Evolutionary conservation across 495 filamentous ascomycete genomes (phyloP), one percentile per base, ranked within the genome.

Genomic region (Aspergillus steynii): DNA sequence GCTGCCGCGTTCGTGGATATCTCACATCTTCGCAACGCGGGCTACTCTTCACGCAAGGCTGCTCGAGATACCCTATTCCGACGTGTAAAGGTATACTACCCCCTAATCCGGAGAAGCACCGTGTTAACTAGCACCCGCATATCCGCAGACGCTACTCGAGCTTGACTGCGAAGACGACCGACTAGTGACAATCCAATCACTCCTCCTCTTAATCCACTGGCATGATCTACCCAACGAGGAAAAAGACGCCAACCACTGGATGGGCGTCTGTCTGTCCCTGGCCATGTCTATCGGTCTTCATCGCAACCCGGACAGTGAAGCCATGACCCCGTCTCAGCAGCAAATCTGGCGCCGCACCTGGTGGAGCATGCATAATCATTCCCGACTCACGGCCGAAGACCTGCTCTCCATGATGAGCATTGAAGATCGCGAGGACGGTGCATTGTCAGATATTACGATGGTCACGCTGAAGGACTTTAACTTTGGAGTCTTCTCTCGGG

Each of bases 341-440:
- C 58, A 60, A 26, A 25, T 53, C 15, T 60, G 58, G 50, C 52
- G 47, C 15, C 50, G 58, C 12, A 60, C 58, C 4, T 60, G 58
- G 58, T 60, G 58, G 58, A 60, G 58, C 28, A 5, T 60, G 32
- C 49, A 55, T 28, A 60, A 60, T 28, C 58, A 60, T 29, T 32
- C 58, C 20, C 58, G 58, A 3, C 51, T 60, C 8, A 55, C 58
- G 6, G 47, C 58, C 2, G 58, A 60, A 49, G 58, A 60, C n/a
- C 26, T 60, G 7, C 15, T 54, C 2, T 31, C 58, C 0, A 60
- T 60, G 58, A 60, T 60, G 58, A 54, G 32, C 2, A 60, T 54
- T 15, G 50, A 60, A 26, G 58, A 60, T 27, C 50, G 54, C 25
- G 37, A 8, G 8, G 48, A 14, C 50, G 50, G 31, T 3, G 58